phyloP scores from a whole-genome alignment of 2,329 filamentous ascomycete species.

The Plenodomus lindquistii region DNA sequence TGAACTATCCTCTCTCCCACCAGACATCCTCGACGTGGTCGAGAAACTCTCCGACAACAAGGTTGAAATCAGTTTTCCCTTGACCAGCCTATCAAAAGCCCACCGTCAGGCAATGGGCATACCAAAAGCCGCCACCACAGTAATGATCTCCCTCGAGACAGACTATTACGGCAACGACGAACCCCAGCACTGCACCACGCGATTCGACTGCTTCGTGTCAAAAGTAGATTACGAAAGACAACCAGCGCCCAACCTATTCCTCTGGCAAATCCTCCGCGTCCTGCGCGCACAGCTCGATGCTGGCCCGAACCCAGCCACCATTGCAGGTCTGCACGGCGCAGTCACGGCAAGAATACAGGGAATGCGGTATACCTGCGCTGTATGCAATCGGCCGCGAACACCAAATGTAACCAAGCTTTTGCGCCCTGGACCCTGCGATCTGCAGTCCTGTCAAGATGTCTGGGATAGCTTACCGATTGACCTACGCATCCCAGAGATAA shows the following conservation, averaged over 20 bases:
- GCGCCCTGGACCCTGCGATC: constrained; percentile 28
- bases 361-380: constrained; percentile 24
- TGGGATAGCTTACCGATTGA: constrained; percentile 31
- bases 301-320: too few species aligned
- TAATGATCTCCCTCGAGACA: not conserved
- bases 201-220: constrained; percentile 27
- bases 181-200: constrained; percentile 11
- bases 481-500: constrained; percentile 36
- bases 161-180: not conserved
- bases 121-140: constrained; percentile 1
- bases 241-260: constrained; percentile 13
- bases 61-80: constrained; percentile 35
- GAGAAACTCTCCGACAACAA: constrained; percentile 28
- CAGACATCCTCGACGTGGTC: constrained; percentile 24
- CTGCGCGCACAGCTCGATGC: too few species aligned
- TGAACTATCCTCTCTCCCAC: constrained; percentile 29
- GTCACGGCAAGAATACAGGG: constrained; percentile 12
- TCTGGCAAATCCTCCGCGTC: constrained; percentile 32
- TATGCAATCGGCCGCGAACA: constrained; percentile 27
- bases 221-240: constrained; percentile 14
- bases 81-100: constrained; percentile 24
- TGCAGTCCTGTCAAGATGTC: constrained; percentile 19
- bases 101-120: constrained; percentile 33
- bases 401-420: constrained; percentile 16
- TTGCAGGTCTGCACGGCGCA: too few species aligned